A percentile compares a stretch with the other conserved stretches of the same genome.
phyloP scores from a whole-genome alignment of 2,329 filamentous ascomycete genomes.

The Rhinocladiella mackenziei region DNA sequence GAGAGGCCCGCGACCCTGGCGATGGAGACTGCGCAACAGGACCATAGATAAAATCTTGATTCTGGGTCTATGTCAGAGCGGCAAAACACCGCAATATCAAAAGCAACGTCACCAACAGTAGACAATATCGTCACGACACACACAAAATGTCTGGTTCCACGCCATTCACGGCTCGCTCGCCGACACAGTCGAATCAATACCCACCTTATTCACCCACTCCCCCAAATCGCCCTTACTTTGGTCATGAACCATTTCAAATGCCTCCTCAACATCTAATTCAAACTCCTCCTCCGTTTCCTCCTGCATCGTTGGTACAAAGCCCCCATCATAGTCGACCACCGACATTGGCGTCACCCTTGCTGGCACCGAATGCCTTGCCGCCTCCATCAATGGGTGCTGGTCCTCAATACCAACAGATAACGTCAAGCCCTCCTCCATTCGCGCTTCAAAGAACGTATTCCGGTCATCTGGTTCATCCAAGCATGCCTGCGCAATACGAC shows the following conservation, averaged over 20 bases:
- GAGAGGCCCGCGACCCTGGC: constrained; percentile 4
- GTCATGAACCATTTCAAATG: constrained; percentile 38
- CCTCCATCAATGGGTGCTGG: constrained; percentile 23
- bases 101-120: constrained; percentile 5
- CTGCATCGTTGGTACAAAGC: constrained; percentile 38
- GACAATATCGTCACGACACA: constrained; percentile 3
- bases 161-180: constrained; percentile 45
- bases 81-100: constrained; percentile 3
- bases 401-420: constrained; percentile 23
- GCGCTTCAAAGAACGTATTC: constrained; percentile 25
- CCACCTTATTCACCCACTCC: constrained; percentile 44
- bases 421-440: constrained; percentile 24
- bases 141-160: constrained; percentile 30
- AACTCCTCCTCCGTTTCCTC: constrained; percentile 41
- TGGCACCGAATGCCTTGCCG: constrained; percentile 28
- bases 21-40: constrained; percentile 20
- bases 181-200: constrained; percentile 42
- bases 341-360: constrained; percentile 40
- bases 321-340: constrained; percentile 37
- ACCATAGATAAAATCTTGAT: constrained; percentile 17
- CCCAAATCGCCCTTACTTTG: constrained; percentile 42
- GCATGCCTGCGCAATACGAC: constrained; percentile 41
- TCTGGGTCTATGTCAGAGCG: background rate
- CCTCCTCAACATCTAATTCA: constrained; percentile 35
- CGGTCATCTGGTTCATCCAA: constrained; percentile 14